Evolutionary conservation across 2,329 filamentous ascomycete genomes (phyloP), one percentile per base, ranked within the genome.

Genomic region (Apiospora phragmitis): DNA sequence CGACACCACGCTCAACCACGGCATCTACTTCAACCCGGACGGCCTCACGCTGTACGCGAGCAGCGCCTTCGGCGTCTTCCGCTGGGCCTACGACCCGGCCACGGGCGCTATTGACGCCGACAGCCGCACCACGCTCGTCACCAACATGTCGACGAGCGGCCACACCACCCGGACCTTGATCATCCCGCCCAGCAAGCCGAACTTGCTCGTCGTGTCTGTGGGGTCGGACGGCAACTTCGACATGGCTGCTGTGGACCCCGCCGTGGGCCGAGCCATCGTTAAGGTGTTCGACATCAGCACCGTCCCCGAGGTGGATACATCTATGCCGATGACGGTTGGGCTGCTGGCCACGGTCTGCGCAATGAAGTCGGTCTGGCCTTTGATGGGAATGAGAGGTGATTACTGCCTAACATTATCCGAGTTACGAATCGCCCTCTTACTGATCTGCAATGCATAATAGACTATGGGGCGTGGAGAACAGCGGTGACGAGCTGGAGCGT

Each of bases 391-490:
- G 85, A 81, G 21, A 86, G 66, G 71, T 70, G 45, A 8, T 51
- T 38, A n/a, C 32, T 24, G 8, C 7, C 55, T 14, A n/a, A 0
- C 3, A 2, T 24, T 8, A 38, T 18, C 4, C 12, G 3, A n/a
- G 1, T 1, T 16, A n/a, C 5, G 26, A 1, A 51, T 6, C 8
- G 3, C 14, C 24, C 43, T 16, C 24, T 18, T 69, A 32, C 47
- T 68, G 42, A 65, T 9, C 43, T 8, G 16, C 16, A 4, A 42
- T 21, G n/a, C n/a, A n/a, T n/a, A n/a, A 7, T 62, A 74, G 79
- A 75, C 32, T 81, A 70, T 86, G 83, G 81, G 81, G 81, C 14
- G 89, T 92, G 2, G 90, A 92, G 78, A 92, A 92, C 76, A 89
- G 86, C 42, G 89, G 87, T 3, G 90, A 92, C 76, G 78, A 91